A percentile compares a stretch with the other conserved stretches of the same genome.
phyloP scores from a whole-genome alignment of 2,329 filamentous ascomycete genomes.

The Penicillium thymicola region DNA sequence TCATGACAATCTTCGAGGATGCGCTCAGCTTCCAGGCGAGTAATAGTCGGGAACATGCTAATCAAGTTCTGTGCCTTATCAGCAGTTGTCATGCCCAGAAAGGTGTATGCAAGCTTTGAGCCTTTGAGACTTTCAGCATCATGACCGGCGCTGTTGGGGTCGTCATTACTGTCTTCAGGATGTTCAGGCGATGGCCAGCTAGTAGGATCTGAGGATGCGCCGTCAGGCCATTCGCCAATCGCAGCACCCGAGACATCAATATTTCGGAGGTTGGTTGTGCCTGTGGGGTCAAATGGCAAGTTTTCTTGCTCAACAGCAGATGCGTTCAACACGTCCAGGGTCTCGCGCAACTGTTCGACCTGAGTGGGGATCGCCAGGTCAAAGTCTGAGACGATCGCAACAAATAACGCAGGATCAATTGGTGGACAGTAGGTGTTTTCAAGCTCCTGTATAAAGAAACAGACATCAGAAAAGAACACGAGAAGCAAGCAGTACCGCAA shows the following conservation, averaged over 20 bases:
- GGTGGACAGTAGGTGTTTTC: slow-evolving; percentile 70
- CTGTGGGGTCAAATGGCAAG: slow-evolving; percentile 71
- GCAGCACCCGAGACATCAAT: slow-evolving; percentile 22
- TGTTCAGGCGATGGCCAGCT: slow-evolving; percentile 7
- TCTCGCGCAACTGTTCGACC: slow-evolving; percentile 54
- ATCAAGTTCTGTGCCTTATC: slow-evolving; percentile 63
- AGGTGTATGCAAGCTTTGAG: slow-evolving; percentile 25
- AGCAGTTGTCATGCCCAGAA: slow-evolving; percentile 42
- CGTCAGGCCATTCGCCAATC: slow-evolving; percentile 12
- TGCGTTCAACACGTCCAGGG: slow-evolving; percentile 64
- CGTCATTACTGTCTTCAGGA: slow-evolving; percentile 10
- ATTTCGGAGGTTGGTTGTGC: slow-evolving; percentile 53
- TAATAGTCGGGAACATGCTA: slow-evolving; percentile 69
- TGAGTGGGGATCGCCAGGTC: slow-evolving; percentile 56
- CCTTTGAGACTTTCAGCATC: slow-evolving; percentile 4
- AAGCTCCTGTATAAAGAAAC: slow-evolving; percentile 30
- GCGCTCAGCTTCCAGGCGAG: slow-evolving; percentile 62
- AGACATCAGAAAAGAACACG: not conserved
- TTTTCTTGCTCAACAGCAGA: slow-evolving; percentile 67
- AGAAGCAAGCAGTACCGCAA: not conserved
- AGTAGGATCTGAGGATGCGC: not conserved
- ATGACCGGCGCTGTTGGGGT: slow-evolving; percentile 25
- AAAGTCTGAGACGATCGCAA: slow-evolving; percentile 72
- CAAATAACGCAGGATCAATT: slow-evolving; percentile 73
- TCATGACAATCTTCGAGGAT: slow-evolving; percentile 65